Conservation (phyloP, 2,329 filamentous ascomycete species). For the Nemania abortiva region DNA sequence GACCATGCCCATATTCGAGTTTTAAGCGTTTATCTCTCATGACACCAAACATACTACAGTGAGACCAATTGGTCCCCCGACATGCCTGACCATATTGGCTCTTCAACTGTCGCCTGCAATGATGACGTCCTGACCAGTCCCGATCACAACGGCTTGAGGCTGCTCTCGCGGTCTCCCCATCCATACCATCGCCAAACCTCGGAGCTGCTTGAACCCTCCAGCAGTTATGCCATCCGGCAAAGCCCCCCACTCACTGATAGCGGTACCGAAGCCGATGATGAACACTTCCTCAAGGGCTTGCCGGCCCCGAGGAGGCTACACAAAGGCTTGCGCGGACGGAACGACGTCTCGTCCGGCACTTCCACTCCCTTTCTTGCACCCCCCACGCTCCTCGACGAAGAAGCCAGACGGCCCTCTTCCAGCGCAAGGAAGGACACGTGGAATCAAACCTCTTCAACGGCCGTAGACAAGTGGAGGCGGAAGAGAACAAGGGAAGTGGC, state of each 20-base stretch:
- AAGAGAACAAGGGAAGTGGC: constrained; percentile 64
- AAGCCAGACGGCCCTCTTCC: constrained; percentile 45
- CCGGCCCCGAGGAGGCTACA: constrained; percentile 82
- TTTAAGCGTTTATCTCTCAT: constrained; percentile 35
- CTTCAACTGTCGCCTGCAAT: constrained; percentile 51
- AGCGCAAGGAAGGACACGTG: constrained; percentile 43
- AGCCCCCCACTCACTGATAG: constrained; percentile 82
- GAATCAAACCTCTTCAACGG: constrained; percentile 43
- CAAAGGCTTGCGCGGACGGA: constrained; percentile 79
- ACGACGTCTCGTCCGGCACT: constrained; percentile 65
- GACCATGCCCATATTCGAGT: constrained; percentile 27
- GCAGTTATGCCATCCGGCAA: constrained; percentile 61
- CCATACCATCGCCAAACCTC: constrained; percentile 72
- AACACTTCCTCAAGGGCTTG: constrained; percentile 86
- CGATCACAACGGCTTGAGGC: constrained; percentile 58
- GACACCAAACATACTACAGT: constrained; percentile 38
- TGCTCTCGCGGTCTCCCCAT: constrained; percentile 73
- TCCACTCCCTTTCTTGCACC: constrained; percentile 69
- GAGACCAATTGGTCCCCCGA: constrained; percentile 49
- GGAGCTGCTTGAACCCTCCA: constrained; percentile 66
- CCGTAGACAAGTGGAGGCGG: constrained; percentile 56
- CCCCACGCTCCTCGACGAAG: constrained; percentile 57
- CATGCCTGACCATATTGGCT: constrained; percentile 62
- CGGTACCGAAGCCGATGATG: constrained; percentile 95
- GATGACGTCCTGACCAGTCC: constrained; percentile 45